phyloP scores from a whole-genome alignment of 192 early-diverging fungal genomes.

The Linnemannia exigua region DNA sequence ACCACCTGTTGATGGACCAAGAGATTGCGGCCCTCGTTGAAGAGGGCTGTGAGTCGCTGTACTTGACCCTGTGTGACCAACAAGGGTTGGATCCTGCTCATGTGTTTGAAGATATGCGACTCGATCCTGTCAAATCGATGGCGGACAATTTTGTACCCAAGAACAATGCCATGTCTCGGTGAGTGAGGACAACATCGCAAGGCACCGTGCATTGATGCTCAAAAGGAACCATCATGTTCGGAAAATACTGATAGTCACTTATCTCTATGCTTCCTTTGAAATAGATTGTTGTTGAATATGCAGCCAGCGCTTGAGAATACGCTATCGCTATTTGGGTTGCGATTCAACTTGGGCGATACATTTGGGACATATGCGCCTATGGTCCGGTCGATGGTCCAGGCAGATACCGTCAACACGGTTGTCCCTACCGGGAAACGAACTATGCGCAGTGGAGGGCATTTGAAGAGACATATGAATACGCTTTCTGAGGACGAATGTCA shows the following conservation, averaged over 20 bases:
- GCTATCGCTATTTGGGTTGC: constrained; percentile 28
- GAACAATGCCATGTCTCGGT: constrained; percentile 33
- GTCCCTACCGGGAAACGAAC: constrained; percentile 42
- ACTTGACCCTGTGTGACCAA: neutral
- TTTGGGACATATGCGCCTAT: constrained; percentile 35
- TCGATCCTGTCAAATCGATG: constrained; percentile 25
- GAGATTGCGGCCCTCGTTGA: constrained; percentile 34
- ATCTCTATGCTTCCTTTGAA: neutral
- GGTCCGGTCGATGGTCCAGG: constrained; percentile 31
- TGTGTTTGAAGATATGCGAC: constrained; percentile 25
- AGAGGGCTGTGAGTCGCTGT: constrained; percentile 33
- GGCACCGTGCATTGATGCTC: neutral
- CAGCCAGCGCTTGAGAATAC: constrained; percentile 43
- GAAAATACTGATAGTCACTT: neutral
- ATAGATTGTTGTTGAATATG: constrained; percentile 32
- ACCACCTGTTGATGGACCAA: constrained; percentile 48
- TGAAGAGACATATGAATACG: constrained; percentile 31
- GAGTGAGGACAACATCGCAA: neutral
- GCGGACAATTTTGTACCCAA: constrained; percentile 25
- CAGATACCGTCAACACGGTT: constrained; percentile 27
- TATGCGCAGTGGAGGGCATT: constrained; percentile 51
- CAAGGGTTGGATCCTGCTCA: neutral
- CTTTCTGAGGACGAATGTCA: constrained; percentile 33
- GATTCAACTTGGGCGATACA: constrained; percentile 26
- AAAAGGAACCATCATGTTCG: no score